Conservation (phyloP, 2,329 filamentous ascomycete species). For the Pseudopyrenochaeta lycopersici region DNA sequence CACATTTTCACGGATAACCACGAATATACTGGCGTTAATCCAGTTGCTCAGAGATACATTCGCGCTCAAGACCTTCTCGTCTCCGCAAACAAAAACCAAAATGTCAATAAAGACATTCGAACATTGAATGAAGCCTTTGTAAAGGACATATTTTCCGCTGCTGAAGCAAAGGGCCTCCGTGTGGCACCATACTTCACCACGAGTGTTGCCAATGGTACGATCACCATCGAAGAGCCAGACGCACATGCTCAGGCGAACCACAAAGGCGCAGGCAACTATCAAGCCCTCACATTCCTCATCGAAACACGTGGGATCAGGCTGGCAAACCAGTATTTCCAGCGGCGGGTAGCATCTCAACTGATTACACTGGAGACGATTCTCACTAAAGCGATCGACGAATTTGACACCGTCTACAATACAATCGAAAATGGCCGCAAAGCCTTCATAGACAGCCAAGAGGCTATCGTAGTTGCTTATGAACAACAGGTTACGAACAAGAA, state of each 20-base stretch:
- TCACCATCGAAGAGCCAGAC: slow-evolving; percentile 35
- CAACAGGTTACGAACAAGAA: slow-evolving; percentile 19
- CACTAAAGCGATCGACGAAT: slow-evolving; percentile 31
- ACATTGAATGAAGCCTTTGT: slow-evolving; percentile 38
- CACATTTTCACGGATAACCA: slow-evolving; percentile 40
- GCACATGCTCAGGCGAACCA: slow-evolving; percentile 36
- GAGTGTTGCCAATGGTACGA: slow-evolving; percentile 19
- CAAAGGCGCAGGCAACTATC: slow-evolving; percentile 37
- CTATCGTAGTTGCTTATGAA: slow-evolving; percentile 29
- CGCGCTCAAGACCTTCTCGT: slow-evolving; percentile 37
- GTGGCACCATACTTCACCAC: slow-evolving; percentile 39
- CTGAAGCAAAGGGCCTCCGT: slow-evolving; percentile 24
- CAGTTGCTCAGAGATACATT: slow-evolving; percentile 20
- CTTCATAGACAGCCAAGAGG: slow-evolving; percentile 23
- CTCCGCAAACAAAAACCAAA: slow-evolving; percentile 40
- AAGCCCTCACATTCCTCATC: slow-evolving; percentile 35
- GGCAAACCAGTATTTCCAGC: slow-evolving; percentile 37
- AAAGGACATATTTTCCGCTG: slow-evolving; percentile 22
- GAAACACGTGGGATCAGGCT: slow-evolving; percentile 38
- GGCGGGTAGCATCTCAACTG: slow-evolving; percentile 31
- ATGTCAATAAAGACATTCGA: slow-evolving; percentile 37
- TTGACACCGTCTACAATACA: slow-evolving; percentile 22
- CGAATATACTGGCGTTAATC: slow-evolving; percentile 30
- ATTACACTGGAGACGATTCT: slow-evolving; percentile 34
- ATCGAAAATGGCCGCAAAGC: slow-evolving; percentile 26